These are phyloP conservation scores for Penicillium sp. DNA, from an alignment of 2,329 filamentous ascomycete species.

Conservation along the genomic window DNA sequence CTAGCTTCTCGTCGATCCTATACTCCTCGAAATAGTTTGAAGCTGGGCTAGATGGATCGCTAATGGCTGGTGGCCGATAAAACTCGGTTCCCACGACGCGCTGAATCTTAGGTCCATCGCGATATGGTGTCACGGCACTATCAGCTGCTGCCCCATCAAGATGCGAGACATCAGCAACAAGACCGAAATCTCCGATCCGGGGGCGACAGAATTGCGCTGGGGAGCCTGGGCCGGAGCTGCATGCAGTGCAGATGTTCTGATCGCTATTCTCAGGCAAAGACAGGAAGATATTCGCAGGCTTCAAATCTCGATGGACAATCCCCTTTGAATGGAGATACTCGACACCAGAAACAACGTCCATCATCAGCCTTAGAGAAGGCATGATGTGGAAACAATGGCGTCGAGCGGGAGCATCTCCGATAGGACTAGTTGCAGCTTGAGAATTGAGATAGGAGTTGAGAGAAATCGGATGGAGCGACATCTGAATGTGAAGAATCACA, in stretches of 20 bases:
- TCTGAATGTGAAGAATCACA: slow-evolving; percentile 61
- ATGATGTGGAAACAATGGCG: slow-evolving; percentile 60
- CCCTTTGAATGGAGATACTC: slow-evolving; percentile 59
- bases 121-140: slow-evolving; percentile 18
- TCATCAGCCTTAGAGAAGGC: slow-evolving; percentile 54
- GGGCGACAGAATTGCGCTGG: slow-evolving; percentile 48
- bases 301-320: slow-evolving; percentile 63
- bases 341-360: slow-evolving; percentile 57
- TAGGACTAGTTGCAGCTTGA: slow-evolving; percentile 20
- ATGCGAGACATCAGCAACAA: slow-evolving; percentile 53
- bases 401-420: slow-evolving; percentile 21
- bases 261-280: slow-evolving; percentile 48
- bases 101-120: slow-evolving; percentile 21
- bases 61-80: slow-evolving; percentile 50
- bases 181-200: slow-evolving; percentile 64
- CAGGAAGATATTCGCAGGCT: slow-evolving; percentile 64
- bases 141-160: slow-evolving; percentile 27
- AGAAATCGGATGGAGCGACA: slow-evolving; percentile 60
- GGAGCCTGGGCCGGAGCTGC: slow-evolving; percentile 28
- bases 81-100: slow-evolving; percentile 58
- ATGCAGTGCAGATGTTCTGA: slow-evolving; percentile 45
- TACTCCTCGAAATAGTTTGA: slow-evolving; percentile 19
- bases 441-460: slow-evolving; percentile 55
- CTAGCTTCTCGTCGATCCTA: slow-evolving; percentile 49
- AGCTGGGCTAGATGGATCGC: slow-evolving; percentile 8